Evolutionary conservation across 257 asterid species (phyloP), one percentile per base, ranked within the genome.

Genomic region (Ilex aquifolium): DNA sequence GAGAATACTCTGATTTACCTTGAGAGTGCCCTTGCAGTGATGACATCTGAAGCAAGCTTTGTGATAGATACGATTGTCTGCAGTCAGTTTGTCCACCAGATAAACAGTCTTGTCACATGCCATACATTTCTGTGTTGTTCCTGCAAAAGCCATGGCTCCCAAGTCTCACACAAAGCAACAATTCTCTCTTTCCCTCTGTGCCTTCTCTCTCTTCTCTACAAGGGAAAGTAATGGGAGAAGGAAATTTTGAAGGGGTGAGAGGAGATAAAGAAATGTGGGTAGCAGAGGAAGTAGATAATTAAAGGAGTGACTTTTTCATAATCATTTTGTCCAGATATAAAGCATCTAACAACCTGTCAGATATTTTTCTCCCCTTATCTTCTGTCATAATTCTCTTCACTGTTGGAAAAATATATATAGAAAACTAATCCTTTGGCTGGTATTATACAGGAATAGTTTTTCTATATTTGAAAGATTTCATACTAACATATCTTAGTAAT

Each of bases 41-140:
- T 92, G 98, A 79, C 98, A 92, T 76, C 98, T 81, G 32, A 92
- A 92, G 74, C 98, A 92, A 62, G 98, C 91, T 79, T 87, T 89
- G 80, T 92, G 98, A 73, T 77, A 92, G 71, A 85, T 14, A 66
- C 98, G 80, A 69, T 92, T 89, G 56, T 92, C 97, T 10, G 98
- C 98, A 14, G 97, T 85, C 50, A 92, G 64, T 79, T 85, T 87
- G 68, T 89, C 98, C 54, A 92, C 98, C 52, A 92, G 78, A 75
- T 92, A 92, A 2, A 92, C 98, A 55, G 98, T 92, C 77, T 85
- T 87, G 30, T 83, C 91, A 60, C 98, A 92, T 3, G 97, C 97
- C 93, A 85, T 92, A 80, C 98, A 92, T 71, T 92, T 92, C 77
- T 92, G 98, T 36, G 97, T 87, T 61, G 98, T 89, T 67, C 98